Evolutionary conservation across 2,329 filamentous ascomycete genomes (phyloP).

Genomic region (Fragosphaeria purpurea): DNA sequence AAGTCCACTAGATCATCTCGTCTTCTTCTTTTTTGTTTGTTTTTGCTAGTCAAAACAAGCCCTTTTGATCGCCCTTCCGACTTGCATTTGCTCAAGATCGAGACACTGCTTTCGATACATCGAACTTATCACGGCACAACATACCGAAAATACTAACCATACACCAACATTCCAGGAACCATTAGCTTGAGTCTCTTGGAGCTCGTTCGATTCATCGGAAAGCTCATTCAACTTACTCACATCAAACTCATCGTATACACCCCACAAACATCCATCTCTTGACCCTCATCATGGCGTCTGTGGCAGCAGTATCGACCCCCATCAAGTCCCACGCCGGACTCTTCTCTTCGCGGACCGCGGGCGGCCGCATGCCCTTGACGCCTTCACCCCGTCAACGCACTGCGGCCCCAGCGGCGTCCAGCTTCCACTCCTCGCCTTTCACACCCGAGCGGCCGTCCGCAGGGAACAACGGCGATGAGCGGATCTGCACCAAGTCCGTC

Average conservation of each 20-base stretch:
- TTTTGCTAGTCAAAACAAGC: too few relatives aligned
- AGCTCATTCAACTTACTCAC: slow-evolving; percentile 27
- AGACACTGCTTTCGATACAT: slow-evolving; percentile 34
- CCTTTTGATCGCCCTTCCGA: slow-evolving; percentile 39
- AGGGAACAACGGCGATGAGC: slow-evolving; percentile 41
- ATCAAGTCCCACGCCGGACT: slow-evolving; percentile 90
- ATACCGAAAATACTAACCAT: slow-evolving; percentile 32
- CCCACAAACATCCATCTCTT: background rate
- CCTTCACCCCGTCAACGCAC: slow-evolving; percentile 68
- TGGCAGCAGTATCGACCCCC: slow-evolving; percentile 73
- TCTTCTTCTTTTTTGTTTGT: too few relatives aligned
- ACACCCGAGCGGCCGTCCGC: slow-evolving; percentile 55
- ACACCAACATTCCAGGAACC: slow-evolving; percentile 36
- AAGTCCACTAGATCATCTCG: slow-evolving; percentile 41
- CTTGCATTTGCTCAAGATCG: slow-evolving; percentile 30
- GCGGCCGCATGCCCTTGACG: slow-evolving; percentile 88
- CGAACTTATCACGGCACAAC: slow-evolving; percentile 28
- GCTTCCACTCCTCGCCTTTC: slow-evolving; percentile 61
- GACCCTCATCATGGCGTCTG: slow-evolving; percentile 61
- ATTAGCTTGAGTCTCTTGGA: slow-evolving; percentile 52
- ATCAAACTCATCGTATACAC: slow-evolving; percentile 6
- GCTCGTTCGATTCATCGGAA: slow-evolving; percentile 36
- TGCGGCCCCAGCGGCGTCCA: slow-evolving; percentile 37
- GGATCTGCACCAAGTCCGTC: slow-evolving; percentile 57
- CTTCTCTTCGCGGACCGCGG: slow-evolving; percentile 85